Percentiles rank a stretch among this genome's conserved stretches.
phyloP scores from a whole-genome alignment of 2,329 filamentous ascomycete genomes.

The Cryphonectria japonica region DNA sequence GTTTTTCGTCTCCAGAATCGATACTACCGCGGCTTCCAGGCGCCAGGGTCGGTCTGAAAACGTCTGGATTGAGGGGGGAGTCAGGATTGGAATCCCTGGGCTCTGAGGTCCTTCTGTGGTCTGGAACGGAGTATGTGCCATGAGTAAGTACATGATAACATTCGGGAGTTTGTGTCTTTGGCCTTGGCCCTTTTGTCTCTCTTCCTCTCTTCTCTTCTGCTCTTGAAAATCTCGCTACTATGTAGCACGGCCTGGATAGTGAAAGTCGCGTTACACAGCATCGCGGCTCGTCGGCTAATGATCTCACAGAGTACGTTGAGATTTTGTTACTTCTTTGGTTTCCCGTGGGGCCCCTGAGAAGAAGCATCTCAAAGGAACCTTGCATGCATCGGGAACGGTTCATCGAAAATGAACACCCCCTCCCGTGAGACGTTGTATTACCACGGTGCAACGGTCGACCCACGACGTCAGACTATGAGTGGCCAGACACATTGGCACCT shows the following conservation, averaged over 20 bases:
- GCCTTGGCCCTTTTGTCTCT: neutral
- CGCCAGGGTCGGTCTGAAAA: neutral
- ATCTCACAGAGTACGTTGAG: neutral
- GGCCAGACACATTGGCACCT: neutral
- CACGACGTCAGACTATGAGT: neutral
- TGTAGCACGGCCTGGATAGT: neutral
- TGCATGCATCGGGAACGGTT: neutral
- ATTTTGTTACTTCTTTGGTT: neutral
- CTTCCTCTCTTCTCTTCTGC: neutral
- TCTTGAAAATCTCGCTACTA: neutral
- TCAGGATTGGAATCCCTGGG: constrained; percentile 2
- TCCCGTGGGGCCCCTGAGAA: no score
- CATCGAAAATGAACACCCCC: neutral
- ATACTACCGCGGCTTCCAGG: neutral
- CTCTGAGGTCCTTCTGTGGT: neutral
- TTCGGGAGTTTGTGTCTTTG: neutral
- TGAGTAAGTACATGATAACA: neutral
- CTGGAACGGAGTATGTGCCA: neutral
- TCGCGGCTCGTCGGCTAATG: neutral
- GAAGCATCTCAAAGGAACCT: neutral
- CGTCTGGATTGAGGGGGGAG: neutral
- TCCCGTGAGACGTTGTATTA: neutral
- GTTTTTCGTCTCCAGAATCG: neutral
- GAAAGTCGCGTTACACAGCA: neutral
- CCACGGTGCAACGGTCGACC: neutral